phyloP scores from a whole-genome alignment of 768 basidiomycete species.

The Phylloporus sp. region DNA sequence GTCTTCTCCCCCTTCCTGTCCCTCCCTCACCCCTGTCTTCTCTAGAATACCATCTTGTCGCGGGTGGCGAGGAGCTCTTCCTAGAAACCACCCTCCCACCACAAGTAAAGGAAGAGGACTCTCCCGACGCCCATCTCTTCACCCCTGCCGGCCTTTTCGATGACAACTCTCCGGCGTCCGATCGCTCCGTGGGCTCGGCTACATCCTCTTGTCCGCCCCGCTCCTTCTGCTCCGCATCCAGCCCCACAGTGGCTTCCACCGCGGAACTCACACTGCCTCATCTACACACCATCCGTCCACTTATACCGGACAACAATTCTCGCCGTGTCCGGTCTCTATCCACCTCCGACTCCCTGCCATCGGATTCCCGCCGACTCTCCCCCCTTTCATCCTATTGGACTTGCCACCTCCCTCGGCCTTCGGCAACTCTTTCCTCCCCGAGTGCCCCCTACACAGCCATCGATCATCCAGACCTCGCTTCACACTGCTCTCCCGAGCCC shows the following conservation, averaged over 20 bases:
- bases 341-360: slow-evolving; percentile 20
- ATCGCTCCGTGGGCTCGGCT: slow-evolving; percentile 29
- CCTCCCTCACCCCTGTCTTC: slow-evolving; percentile 7
- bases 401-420: slow-evolving; percentile 19
- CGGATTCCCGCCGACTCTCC: slow-evolving; percentile 32
- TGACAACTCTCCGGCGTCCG: slow-evolving; percentile 30
- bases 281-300: slow-evolving; percentile 16
- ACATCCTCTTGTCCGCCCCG: slow-evolving; percentile 25
- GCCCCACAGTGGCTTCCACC: slow-evolving; percentile 18
- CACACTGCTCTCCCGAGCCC: slow-evolving; percentile 24
- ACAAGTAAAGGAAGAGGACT: slow-evolving; percentile 54
- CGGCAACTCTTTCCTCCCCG: slow-evolving; percentile 27
- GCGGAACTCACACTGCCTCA: slow-evolving; percentile 26
- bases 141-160: slow-evolving; percentile 35
- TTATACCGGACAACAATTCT: slow-evolving; percentile 24
- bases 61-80: slow-evolving; percentile 71
- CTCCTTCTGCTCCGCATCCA: slow-evolving; percentile 21
- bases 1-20: not conserved
- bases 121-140: slow-evolving; percentile 37
- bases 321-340: slow-evolving; percentile 31
- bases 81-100: slow-evolving; percentile 45
- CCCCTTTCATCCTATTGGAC: slow-evolving; percentile 30
- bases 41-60: slow-evolving; percentile 71
- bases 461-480: slow-evolving; percentile 13
- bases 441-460: slow-evolving; percentile 21